Percentiles rank a stretch among this genome's conserved stretches.
Conservation (phyloP, 768 basidiomycete genomes). For the Candolleomyces efflorescens region DNA sequence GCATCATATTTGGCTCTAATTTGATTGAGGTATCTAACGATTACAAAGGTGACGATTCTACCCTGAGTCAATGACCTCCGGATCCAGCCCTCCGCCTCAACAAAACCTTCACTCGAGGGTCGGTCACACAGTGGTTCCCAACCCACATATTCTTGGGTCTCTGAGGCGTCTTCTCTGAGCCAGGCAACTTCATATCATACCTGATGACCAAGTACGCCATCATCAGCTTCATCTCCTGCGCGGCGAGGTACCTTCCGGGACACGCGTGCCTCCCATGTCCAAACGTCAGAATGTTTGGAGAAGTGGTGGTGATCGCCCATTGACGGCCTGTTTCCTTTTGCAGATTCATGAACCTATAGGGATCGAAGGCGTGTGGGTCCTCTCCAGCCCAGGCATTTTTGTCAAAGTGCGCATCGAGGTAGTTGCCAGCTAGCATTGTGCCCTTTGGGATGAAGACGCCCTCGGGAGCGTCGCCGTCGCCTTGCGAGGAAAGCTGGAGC, state of each 20-base stretch:
- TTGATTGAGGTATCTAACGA: too few species aligned
- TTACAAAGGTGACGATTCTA: too few species aligned
- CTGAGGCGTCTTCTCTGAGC: not conserved
- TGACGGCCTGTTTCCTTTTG: slow-evolving; percentile 16
- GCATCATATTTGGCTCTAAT: too few species aligned
- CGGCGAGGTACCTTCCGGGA: slow-evolving; percentile 19
- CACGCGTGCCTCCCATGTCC: slow-evolving; percentile 33
- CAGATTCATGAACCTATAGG: slow-evolving; percentile 33
- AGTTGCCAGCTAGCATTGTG: slow-evolving; percentile 26
- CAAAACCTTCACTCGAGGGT: slow-evolving; percentile 8
- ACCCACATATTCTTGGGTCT: slow-evolving; percentile 10
- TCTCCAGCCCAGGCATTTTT: slow-evolving; percentile 20
- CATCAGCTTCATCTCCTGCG: slow-evolving; percentile 11
- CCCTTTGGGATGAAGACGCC: slow-evolving; percentile 38
- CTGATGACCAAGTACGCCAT: slow-evolving; percentile 7
- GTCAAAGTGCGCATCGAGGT: slow-evolving; percentile 26
- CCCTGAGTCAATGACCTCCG: too few species aligned
- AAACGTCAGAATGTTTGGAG: slow-evolving; percentile 27
- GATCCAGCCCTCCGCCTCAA: slow-evolving; percentile 6
- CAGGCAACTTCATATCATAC: slow-evolving; percentile 11
- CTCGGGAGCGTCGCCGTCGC: too few species aligned
- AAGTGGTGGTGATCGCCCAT: slow-evolving; percentile 23
- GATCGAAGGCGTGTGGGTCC: slow-evolving; percentile 34
- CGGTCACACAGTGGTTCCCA: slow-evolving; percentile 6
- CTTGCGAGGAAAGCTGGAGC: too few species aligned